These are phyloP conservation scores for Phialophora expanda DNA, from an alignment of 2,329 filamentous ascomycete genomes.

Conservation along the genomic window DNA sequence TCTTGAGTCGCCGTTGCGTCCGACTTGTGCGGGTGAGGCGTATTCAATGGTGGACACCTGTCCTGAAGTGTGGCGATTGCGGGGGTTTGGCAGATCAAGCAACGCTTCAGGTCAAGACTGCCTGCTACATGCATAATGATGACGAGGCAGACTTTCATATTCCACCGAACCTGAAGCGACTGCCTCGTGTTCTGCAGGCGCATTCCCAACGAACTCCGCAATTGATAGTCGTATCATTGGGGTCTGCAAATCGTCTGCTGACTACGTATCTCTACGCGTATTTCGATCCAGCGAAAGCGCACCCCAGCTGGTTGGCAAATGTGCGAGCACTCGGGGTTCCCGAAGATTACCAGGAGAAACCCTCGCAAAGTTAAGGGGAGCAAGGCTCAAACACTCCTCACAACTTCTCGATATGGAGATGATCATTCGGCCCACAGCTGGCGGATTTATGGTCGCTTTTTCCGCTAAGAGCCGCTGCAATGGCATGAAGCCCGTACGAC, in stretches of 20 bases:
- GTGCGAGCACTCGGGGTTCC: neutral
- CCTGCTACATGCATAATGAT: slow-evolving; percentile 2
- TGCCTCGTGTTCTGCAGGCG: neutral
- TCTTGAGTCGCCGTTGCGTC: neutral
- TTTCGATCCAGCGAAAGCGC: neutral
- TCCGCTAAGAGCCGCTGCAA: neutral
- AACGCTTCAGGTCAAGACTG: neutral
- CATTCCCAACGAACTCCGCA: neutral
- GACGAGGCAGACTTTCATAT: neutral
- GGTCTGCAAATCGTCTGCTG: neutral
- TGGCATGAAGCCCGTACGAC: too few relatives aligned
- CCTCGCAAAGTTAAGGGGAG: too few relatives aligned
- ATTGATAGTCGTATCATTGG: too few relatives aligned
- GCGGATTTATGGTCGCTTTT: neutral
- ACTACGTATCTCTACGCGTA: neutral
- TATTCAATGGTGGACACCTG: neutral
- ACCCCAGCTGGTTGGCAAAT: neutral
- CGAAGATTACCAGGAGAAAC: neutral
- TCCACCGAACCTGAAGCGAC: neutral
- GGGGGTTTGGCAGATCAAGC: slow-evolving; percentile 1
- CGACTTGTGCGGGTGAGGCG: neutral
- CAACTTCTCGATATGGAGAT: slow-evolving; percentile 3
- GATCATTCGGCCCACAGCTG: neutral
- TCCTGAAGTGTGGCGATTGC: neutral
- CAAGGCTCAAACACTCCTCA: slow-evolving; percentile 3